These are phyloP conservation scores for Leccinum griseonigrum DNA, from an alignment of 1,284 basidiomycete genomes.

Conservation along the genomic window DNA sequence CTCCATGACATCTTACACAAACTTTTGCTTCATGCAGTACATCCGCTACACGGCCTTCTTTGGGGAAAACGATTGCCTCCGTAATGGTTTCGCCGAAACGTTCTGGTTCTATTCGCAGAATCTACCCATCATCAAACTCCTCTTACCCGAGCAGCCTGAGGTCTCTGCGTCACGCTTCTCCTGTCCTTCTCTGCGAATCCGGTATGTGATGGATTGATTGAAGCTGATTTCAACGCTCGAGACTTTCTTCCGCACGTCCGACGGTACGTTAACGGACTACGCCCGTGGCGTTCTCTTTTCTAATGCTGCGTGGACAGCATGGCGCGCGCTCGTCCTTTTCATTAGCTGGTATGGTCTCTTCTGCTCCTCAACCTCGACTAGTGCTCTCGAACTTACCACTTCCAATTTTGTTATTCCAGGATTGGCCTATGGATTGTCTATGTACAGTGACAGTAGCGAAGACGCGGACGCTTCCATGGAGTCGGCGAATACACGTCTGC, in stretches of 20 bases:
- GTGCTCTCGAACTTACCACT: neutral
- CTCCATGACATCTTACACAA: slow-evolving; percentile 72
- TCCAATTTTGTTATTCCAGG: slow-evolving; percentile 35
- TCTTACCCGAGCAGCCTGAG: slow-evolving; percentile 70
- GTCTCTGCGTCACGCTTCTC: slow-evolving; percentile 65
- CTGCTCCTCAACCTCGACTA: neutral
- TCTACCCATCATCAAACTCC: slow-evolving; percentile 67
- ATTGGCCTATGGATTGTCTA: slow-evolving; percentile 68
- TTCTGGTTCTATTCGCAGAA: slow-evolving; percentile 81
- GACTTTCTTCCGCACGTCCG: slow-evolving; percentile 67
- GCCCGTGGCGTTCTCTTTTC: slow-evolving; percentile 71
- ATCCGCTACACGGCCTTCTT: slow-evolving; percentile 67
- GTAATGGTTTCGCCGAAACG: slow-evolving; percentile 73
- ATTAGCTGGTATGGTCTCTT: slow-evolving; percentile 51
- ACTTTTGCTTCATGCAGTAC: slow-evolving; percentile 81
- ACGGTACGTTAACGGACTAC: slow-evolving; percentile 70
- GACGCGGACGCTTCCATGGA: slow-evolving; percentile 63
- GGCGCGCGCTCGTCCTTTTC: slow-evolving; percentile 64
- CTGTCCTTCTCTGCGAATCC: slow-evolving; percentile 57
- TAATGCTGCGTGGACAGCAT: slow-evolving; percentile 74
- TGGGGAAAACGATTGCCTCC: slow-evolving; percentile 50
- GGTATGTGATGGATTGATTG: slow-evolving; percentile 44
- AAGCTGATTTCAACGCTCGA: slow-evolving; percentile 48
- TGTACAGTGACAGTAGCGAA: slow-evolving; percentile 46
- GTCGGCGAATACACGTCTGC: slow-evolving; percentile 67